Percentiles rank a stretch among this genome's conserved stretches.
phyloP scores from a whole-genome alignment of 2,329 filamentous ascomycete species.

The Emergomyces orientalis region DNA sequence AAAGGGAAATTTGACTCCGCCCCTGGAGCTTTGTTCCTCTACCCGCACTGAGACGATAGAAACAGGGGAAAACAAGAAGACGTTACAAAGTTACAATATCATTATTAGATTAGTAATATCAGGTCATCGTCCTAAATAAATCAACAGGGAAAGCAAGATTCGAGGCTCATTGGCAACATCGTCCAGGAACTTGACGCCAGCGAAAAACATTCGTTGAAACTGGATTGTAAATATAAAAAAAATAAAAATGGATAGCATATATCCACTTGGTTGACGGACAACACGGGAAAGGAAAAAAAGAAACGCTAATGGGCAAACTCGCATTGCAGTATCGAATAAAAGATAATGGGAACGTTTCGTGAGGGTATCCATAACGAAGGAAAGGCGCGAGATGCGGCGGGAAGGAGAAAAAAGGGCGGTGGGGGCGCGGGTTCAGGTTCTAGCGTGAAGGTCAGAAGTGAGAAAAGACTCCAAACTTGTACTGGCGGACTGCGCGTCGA shows the following conservation, averaged over 20 bases:
- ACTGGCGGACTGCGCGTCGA: constrained; percentile 25
- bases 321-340: neutral
- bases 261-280: neutral
- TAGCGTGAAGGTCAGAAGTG: constrained; percentile 14
- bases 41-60: too few relatives aligned
- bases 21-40: too few relatives aligned
- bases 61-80: neutral
- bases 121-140: neutral
- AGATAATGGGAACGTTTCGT: neutral
- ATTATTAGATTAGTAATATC: constrained; percentile 1
- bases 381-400: neutral
- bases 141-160: neutral
- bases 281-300: neutral
- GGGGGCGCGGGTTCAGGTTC: constrained; percentile 18
- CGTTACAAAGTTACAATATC: neutral
- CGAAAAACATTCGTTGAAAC: neutral
- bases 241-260: neutral
- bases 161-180: neutral
- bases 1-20: neutral
- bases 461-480: constrained; percentile 19
- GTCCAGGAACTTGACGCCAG: neutral
- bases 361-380: constrained; percentile 5
- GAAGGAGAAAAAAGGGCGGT: neutral
- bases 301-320: neutral
- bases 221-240: neutral